Conservation (phyloP, 345 rosid species). For the Mercurialis annua region DNA sequence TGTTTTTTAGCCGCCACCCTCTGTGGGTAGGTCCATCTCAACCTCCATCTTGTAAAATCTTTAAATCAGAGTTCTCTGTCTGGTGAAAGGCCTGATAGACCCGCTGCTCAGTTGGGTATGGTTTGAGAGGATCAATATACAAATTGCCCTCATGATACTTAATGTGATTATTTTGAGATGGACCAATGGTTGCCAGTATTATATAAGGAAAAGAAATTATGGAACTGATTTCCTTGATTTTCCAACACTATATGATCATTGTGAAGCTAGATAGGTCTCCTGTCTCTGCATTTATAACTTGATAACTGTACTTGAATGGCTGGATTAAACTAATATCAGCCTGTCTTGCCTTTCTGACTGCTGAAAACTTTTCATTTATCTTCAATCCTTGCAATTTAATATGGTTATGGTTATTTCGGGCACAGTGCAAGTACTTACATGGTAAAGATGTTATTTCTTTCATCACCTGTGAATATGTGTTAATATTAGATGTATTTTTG, state of each 20-base stretch:
- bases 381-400: not conserved
- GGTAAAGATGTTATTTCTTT: not conserved
- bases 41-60: not conserved
- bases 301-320: not conserved
- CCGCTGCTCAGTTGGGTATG: not conserved
- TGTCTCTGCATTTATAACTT: not conserved
- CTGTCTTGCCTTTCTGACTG: not conserved
- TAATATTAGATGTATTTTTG: not conserved
- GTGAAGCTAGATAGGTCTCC: not conserved
- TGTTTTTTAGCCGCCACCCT: too few relatives aligned
- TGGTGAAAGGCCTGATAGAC: not conserved
- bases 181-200: not conserved
- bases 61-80: constrained; percentile 5
- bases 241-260: not conserved
- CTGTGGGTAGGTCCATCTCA: not conserved
- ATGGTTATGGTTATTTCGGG: not conserved
- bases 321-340: not conserved
- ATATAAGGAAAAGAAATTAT: not conserved
- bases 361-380: not conserved
- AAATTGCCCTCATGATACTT: not conserved
- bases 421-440: not conserved
- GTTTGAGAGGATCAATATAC: not conserved
- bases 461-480: not conserved
- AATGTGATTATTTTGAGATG: not conserved
- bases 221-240: not conserved